Conservation (phyloP, 177 flowering plant species). For the Vitis hybrid region DNA sequence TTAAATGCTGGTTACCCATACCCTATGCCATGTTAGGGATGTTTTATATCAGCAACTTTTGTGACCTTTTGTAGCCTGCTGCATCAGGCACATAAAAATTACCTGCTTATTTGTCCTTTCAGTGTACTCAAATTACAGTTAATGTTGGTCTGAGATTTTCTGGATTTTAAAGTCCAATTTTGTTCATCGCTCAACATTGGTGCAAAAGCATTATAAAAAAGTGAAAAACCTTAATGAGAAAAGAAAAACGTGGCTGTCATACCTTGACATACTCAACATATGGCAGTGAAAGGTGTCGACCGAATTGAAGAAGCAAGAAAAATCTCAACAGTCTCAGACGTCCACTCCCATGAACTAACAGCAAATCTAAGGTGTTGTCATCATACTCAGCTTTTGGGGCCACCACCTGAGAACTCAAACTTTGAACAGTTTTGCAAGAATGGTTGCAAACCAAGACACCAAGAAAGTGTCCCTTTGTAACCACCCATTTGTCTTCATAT, state of each 20-base stretch:
- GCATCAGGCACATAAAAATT: no score
- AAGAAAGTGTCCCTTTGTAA: constrained; percentile 77
- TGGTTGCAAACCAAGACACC: constrained; percentile 95
- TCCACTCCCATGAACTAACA: constrained; percentile 90
- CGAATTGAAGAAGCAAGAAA: constrained; percentile 77
- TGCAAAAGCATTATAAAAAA: not conserved
- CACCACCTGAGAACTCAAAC: constrained; percentile 87
- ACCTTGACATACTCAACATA: constrained; percentile 97
- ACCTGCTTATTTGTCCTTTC: no score
- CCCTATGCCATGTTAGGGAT: no score
- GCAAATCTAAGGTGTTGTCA: constrained; percentile 76
- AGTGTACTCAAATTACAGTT: no score
- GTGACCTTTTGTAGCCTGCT: no score
- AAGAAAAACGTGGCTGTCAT: constrained; percentile 9
- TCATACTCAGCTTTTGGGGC: constrained; percentile 97
- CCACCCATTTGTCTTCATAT: constrained; percentile 70
- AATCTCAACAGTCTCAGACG: constrained; percentile 74
- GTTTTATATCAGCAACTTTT: no score
- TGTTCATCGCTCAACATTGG: no score
- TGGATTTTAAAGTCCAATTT: no score
- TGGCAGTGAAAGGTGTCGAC: constrained; percentile 84
- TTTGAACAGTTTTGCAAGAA: constrained; percentile 93
- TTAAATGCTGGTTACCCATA: no score
- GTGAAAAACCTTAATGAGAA: not conserved
- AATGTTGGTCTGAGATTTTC: no score